Evolutionary conservation across 371 early-diverging fungal genomes (phyloP).

Genomic region (Apophysomyces variabilis): DNA sequence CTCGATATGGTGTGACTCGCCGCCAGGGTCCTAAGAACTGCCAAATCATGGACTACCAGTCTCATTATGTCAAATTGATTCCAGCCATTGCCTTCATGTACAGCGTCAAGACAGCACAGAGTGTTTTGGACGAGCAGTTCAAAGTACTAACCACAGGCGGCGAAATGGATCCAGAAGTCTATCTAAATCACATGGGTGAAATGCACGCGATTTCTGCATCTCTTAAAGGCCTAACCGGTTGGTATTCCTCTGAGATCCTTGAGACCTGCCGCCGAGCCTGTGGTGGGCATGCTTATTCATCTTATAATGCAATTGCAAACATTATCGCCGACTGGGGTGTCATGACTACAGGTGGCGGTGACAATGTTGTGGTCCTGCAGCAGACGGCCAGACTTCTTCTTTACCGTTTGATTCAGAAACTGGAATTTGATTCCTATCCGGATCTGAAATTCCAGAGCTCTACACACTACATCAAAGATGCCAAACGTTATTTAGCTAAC

Average conservation of each 20-base stretch:
- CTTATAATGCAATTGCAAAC: constrained; percentile 71
- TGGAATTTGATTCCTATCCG: constrained; percentile 36
- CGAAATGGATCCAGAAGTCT: constrained; percentile 44
- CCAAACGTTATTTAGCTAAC: constrained; percentile 33
- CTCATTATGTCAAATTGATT: constrained; percentile 61
- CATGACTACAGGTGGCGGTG: constrained; percentile 76
- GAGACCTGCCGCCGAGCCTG: constrained; percentile 64
- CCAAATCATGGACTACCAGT: constrained; percentile 75
- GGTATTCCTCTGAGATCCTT: constrained; percentile 63
- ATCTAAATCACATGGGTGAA: constrained; percentile 61
- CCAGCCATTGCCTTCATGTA: constrained; percentile 67
- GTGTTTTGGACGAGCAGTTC: constrained; percentile 32
- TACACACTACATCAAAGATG: constrained; percentile 35
- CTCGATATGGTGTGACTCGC: constrained; percentile 70
- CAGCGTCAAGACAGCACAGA: constrained; percentile 33
- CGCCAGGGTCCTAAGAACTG: constrained; percentile 68
- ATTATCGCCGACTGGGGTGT: constrained; percentile 71
- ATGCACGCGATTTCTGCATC: constrained; percentile 66
- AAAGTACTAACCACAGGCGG: constrained; percentile 41
- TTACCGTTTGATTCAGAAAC: constrained; percentile 32
- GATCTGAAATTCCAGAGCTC: constrained; percentile 42
- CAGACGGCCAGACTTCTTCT: constrained; percentile 54
- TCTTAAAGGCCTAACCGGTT: constrained; percentile 59
- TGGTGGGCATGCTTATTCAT: constrained; percentile 68
- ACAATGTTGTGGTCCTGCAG: constrained; percentile 70